These are phyloP conservation scores for Colletotrichum tofieldiae DNA, from an alignment of 2,329 filamentous ascomycete species.

Conservation along the genomic window DNA sequence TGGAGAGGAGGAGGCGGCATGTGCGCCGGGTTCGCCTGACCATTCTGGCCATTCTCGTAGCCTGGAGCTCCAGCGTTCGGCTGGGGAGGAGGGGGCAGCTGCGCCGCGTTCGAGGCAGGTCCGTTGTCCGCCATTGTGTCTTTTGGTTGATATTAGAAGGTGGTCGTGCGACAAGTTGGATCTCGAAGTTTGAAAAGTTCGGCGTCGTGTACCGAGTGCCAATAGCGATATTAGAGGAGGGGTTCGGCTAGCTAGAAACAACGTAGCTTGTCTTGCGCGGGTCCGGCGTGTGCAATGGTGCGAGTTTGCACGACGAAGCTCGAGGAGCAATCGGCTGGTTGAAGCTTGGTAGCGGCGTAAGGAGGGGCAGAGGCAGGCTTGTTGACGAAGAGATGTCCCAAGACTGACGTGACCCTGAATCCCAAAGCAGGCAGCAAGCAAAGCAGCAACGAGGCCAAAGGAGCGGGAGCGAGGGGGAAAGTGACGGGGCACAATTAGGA, in stretches of 20 bases:
- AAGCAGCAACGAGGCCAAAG: slow-evolving; percentile 24
- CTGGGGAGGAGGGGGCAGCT: slow-evolving; percentile 80
- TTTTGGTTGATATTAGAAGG: slow-evolving; percentile 20
- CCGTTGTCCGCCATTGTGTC: slow-evolving; percentile 83
- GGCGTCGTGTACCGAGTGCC: slow-evolving; percentile 17
- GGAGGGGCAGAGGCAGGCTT: slow-evolving; percentile 24
- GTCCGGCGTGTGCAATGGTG: slow-evolving; percentile 7
- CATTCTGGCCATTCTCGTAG: slow-evolving; percentile 82
- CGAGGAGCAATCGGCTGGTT: slow-evolving; percentile 10
- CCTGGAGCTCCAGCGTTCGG: slow-evolving; percentile 80
- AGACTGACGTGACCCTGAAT: slow-evolving; percentile 37
- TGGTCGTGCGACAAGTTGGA: slow-evolving; percentile 22
- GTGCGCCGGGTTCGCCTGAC: slow-evolving; percentile 79
- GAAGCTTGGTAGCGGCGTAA: slow-evolving; percentile 29
- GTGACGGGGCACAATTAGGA: slow-evolving; percentile 13
- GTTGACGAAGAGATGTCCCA: slow-evolving; percentile 19
- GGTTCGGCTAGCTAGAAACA: slow-evolving; percentile 36
- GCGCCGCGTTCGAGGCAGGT: slow-evolving; percentile 72
- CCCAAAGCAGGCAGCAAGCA: slow-evolving; percentile 27
- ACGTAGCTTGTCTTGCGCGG: slow-evolving; percentile 17
- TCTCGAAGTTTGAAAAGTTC: slow-evolving; percentile 12
- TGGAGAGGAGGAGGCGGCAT: slow-evolving; percentile 94
- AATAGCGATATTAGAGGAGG: slow-evolving; percentile 43
- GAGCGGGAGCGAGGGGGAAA: slow-evolving; percentile 5
- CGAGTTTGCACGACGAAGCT: slow-evolving; percentile 1